Evolutionary conservation across 768 basidiomycete genomes (phyloP), one percentile per base, ranked within the genome.

Genomic region (Tephrocybe rancida): DNA sequence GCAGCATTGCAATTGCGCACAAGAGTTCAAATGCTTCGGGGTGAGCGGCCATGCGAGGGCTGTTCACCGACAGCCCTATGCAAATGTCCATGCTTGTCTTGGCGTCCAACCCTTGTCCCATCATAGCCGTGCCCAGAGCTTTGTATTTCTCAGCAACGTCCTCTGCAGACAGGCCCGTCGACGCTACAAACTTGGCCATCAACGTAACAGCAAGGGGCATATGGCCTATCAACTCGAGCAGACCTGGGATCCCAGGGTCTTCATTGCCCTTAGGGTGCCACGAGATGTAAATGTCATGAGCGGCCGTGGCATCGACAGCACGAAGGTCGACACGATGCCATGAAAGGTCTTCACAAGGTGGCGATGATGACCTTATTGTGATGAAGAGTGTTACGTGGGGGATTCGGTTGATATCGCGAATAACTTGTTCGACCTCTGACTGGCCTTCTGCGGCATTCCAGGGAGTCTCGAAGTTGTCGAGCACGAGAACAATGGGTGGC

Each of bases 181-280:
- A 2, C n/a, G 43, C 50, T 32, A 48, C 59, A 8, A 48, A 22
- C 19, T 61, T 62, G 5, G 73, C 73, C 61, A 73, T 61, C 6
- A 75, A 57, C n/a, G 64, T 68, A 25, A 75, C 58, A 3, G 71
- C 72, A 34, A 70, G 29, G 7, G 29, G 29, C 29, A 30, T 30
- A 13, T 30, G 5, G 29, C 29, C 29, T 6, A 30, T 30, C 13
- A 13, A 30, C 29, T 30, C 29, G 29, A 30, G 29, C 13, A 30
- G 29, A 5, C 13, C 7, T 6, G 57, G 26, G 73, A 71, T 57
- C 13, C 62, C 63, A n/a, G 60, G 55, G 24, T 64, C 58, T 30
- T 51, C 43, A 10, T 55, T 52, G 7, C 66, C 61, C 27, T 46
- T 45, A 9, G 61, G 59, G 44, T 65, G 44, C 29, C 29, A 30